These are phyloP conservation scores for Aspergillus sp. DNA, from an alignment of 2,329 filamentous ascomycete genomes.

Conservation along the genomic window DNA sequence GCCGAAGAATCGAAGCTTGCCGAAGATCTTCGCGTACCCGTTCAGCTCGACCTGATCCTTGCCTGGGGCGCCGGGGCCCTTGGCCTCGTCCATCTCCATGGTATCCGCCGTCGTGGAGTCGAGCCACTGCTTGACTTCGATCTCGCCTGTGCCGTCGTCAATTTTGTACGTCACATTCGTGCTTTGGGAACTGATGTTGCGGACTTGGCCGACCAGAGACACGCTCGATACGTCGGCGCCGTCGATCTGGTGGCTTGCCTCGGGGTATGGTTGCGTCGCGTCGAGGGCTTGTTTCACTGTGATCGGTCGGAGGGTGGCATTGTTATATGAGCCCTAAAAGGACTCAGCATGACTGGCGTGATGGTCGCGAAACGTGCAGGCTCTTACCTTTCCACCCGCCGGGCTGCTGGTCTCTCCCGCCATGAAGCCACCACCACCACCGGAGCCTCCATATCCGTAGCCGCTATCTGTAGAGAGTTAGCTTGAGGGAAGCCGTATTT, in stretches of 20 bases:
- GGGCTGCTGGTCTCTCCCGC: conserved; percentile 50
- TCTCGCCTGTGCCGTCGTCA: conserved; percentile 88
- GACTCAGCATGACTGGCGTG: not conserved
- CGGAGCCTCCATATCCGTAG: conserved; percentile 52
- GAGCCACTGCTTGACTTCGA: conserved; percentile 65
- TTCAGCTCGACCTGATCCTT: conserved; percentile 64
- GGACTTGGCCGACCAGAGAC: conserved; percentile 87
- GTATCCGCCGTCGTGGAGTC: conserved; percentile 44
- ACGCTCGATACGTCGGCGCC: conserved; percentile 69
- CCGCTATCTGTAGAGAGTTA: conserved; percentile 27
- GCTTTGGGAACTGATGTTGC: conserved; percentile 77
- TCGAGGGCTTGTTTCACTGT: conserved; percentile 94
- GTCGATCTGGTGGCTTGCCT: conserved; percentile 81
- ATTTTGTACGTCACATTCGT: conserved; percentile 91
- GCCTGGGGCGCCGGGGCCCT: conserved; percentile 42
- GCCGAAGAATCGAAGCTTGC: conserved; percentile 78
- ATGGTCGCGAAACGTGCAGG: not conserved
- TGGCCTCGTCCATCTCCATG: conserved; percentile 44
- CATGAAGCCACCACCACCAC: conserved; percentile 60
- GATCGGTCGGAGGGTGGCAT: conserved; percentile 78
- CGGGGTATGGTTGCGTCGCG: conserved; percentile 70
- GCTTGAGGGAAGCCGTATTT: not conserved
- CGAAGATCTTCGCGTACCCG: conserved; percentile 81
- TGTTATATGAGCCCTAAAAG: conserved; percentile 61
- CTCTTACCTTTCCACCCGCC: conserved; percentile 39